Base-by-base conservation (phyloP, 2,329 filamentous ascomycete species). In the Ascochyta fabae region DNA sequence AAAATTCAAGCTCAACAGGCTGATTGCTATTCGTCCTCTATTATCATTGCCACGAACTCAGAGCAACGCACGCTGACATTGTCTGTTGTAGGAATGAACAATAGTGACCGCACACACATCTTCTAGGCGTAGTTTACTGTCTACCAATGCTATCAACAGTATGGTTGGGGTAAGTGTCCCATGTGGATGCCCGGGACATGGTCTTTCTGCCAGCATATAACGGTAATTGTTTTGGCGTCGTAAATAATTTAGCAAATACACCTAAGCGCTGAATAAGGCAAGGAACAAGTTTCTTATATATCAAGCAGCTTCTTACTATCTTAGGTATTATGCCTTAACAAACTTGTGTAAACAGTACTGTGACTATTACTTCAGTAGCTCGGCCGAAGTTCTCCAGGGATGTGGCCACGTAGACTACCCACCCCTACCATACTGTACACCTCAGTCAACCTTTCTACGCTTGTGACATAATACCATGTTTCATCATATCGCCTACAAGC, bases 1-100 rank as follows among this genome's bases (percentile, higher is more conserved):
- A 40, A 68, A 74, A 75, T 71, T 81, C 80, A 82, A 82, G 80
- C 80, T 83, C 80, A 82, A 82, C 79, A 82, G 76, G 79, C 79
- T 83, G 80, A 83, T 73, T 59, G 52, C 56, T 39, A 26, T 50
- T 48, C 34, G 38, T 13, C 41, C n/a, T 29, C 22, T 50, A 23
- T 53, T 52, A 35, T 45, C 35, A 45, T 33, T 15, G 46, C 15
- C 31, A 29, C 15, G n/a, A 36, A 7, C 8, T 27, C 12, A 42
- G 6, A 23, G 31, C 29, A 31, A 51, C 49, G 46, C 35, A 33
- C 41, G 56, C 66, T 69, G 54, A 69, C 62, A 48, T n/a, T 19
- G 12, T 35, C 22, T 47, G 53, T 51, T 36, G 19, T 45, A 52
- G 54, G 15, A 48, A 36, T 16, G 19, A 44, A 9, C 13, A n/a